Evolutionary conservation across 2,329 filamentous ascomycete genomes (phyloP), one percentile per base, ranked within the genome.

Genomic region (Colletotrichum abscissum): DNA sequence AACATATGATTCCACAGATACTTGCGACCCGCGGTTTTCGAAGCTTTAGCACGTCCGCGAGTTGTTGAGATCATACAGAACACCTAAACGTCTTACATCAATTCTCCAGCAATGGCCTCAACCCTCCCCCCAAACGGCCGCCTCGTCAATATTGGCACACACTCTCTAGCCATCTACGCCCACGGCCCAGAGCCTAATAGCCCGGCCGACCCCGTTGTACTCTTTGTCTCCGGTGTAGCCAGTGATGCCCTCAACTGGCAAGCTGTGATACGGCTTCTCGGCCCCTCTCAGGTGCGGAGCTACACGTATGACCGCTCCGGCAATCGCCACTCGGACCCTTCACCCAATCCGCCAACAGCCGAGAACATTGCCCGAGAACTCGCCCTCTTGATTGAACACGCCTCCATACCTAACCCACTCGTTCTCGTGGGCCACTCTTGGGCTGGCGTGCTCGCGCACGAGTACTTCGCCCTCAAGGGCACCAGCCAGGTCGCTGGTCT

Each of bases 221-320:
- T 70, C 11, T 66, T 70, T 28, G 5, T 66, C 4, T 66, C 62
- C 5, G 67, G 67, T 6, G 62, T 70, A 1, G 67, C 67, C n/a
- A 70, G 67, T 30, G 67, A 70, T 22, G 67, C 62, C 22, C 62
- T 70, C 22, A 66, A 65, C 19, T 70, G 67, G 67, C 60, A 70
- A 59, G 67, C 67, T 19, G 62, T 70, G 1, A n/a, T 46, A 19
- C 60, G 67, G 12, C 30, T 59, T 5, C 62, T 70, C 7, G 54
- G 38, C 12, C 5, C 30, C 30, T 59, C 24, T 19, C 42, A n/a
- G 42, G 4, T 65, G 16, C 67, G 67, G n/a, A 70, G 62, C 67
- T 66, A 66, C 67, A 52, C 54, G 7, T 70, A 70, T 24, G 62
- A 70, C 42, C 62, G 67, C 19, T 65, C 60, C 22, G 67, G 67